Percentiles rank a stretch among this genome's conserved stretches.
phyloP scores from a whole-genome alignment of 768 basidiomycete genomes.

The Tricholoma furcatifolium region DNA sequence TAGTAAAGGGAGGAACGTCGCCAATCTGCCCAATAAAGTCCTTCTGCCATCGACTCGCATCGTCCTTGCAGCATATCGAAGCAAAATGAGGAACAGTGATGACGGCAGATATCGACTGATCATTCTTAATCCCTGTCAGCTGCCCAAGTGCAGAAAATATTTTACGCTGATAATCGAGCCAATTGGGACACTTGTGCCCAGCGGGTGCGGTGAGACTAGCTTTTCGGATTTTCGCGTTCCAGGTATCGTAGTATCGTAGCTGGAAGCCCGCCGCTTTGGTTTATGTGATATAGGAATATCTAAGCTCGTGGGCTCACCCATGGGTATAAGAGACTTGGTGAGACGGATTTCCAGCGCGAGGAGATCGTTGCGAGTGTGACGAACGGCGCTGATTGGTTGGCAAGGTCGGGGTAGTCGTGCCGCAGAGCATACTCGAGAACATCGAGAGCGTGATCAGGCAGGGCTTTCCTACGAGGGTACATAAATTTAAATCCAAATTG shows the following conservation, averaged over 20 bases:
- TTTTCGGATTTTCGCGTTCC: conserved; percentile 12
- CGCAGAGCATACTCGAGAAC: conserved; percentile 18
- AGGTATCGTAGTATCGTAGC: conserved; percentile 14
- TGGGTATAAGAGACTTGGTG: conserved; percentile 7
- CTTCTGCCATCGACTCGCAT: conserved; percentile 13
- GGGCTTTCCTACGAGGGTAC: conserved; percentile 5
- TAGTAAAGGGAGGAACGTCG: conserved; percentile 14
- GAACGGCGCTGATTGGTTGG: conserved; percentile 14
- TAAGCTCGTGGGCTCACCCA: conserved; percentile 9
- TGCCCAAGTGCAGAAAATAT: conserved; percentile 13
- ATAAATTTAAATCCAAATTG: not conserved
- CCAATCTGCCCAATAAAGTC: conserved; percentile 8
- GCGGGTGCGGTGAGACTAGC: conserved; percentile 9
- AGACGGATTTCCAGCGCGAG: conserved; percentile 1
- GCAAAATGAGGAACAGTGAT: conserved; percentile 16
- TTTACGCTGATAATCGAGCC: conserved; percentile 15
- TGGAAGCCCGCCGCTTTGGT: not conserved
- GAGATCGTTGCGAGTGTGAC: conserved; percentile 10
- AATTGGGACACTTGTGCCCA: conserved; percentile 16
- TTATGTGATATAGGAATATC: too few species aligned
- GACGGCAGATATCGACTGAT: conserved; percentile 9
- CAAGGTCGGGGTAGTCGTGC: conserved; percentile 13
- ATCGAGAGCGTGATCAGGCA: conserved; percentile 12
- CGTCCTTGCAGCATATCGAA: conserved; percentile 17
- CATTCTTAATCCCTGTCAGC: conserved; percentile 12